A percentile compares a stretch with the other conserved stretches of the same genome.
Evolutionary conservation across 179 eudicot species (phyloP).

Genomic region (Vitellaria paradoxa): DNA sequence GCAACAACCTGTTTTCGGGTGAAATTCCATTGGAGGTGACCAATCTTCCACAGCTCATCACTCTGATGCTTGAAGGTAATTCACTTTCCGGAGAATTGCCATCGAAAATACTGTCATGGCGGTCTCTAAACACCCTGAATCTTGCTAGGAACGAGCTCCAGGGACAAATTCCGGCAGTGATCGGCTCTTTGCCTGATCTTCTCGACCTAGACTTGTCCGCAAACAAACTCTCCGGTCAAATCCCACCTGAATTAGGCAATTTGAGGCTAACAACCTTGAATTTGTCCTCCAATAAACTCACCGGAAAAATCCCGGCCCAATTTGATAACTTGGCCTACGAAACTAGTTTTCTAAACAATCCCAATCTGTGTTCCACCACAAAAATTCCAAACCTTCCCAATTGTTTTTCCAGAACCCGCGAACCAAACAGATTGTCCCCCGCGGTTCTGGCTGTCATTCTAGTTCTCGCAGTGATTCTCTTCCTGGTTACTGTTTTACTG

Average conservation of each 20-base stretch:
- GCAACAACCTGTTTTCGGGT: conserved; percentile 63
- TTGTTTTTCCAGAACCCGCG: conserved; percentile 27
- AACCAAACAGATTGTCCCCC: conserved; percentile 29
- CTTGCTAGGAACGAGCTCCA: conserved; percentile 58
- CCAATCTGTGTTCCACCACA: conserved; percentile 53
- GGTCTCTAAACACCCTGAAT: conserved; percentile 39
- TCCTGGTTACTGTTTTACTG: conserved; percentile 29
- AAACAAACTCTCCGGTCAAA: conserved; percentile 60
- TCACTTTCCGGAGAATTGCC: conserved; percentile 66
- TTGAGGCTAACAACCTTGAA: conserved; percentile 46
- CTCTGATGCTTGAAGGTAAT: conserved; percentile 63
- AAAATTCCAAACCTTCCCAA: conserved; percentile 33
- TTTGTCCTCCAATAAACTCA: conserved; percentile 62
- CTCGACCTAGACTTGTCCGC: conserved; percentile 53
- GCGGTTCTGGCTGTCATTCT: conserved; percentile 45
- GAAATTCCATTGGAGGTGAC: conserved; percentile 57
- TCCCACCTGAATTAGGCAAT: conserved; percentile 55
- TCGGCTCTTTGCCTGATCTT: conserved; percentile 59
- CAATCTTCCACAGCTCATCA: conserved; percentile 35
- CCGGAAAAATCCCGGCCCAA: conserved; percentile 57
- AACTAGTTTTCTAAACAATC: conserved; percentile 58
- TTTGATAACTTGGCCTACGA: conserved; percentile 57
- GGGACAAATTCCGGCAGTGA: conserved; percentile 52
- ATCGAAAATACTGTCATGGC: conserved; percentile 53
- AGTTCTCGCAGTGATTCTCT: conserved; percentile 37